Conservation (phyloP, 164 flowering plant species). For the grape (Vitis vinifera) region ASM3070453v1 NC_081818.1:27713501-27714000, state of each 20-base stretch:
- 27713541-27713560: constrained; percentile 41
- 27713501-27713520: constrained; percentile 26
- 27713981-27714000: too few relatives aligned
- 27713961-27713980: too few relatives aligned
- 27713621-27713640: neutral
- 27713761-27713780: constrained; percentile 39
- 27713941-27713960: neutral
- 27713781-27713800: constrained; percentile 42
- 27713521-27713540: constrained; percentile 52
- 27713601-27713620: too few relatives aligned
- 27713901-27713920: too few relatives aligned
- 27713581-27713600: constrained; percentile 31
- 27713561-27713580: constrained; percentile 37
- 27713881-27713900: too few relatives aligned
- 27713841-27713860: too few relatives aligned
- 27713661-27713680: neutral
- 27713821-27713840: neutral
- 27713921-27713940: neutral
- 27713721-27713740: constrained; percentile 47
- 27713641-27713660: neutral
- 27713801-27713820: too few relatives aligned
- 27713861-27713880: too few relatives aligned
- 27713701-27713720: constrained; percentile 45
- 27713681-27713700: constrained; percentile 42
- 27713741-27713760: constrained; percentile 44